Base-by-base conservation (phyloP, 2,329 filamentous ascomycete species). In the Tolypocladium paradoxum region DNA sequence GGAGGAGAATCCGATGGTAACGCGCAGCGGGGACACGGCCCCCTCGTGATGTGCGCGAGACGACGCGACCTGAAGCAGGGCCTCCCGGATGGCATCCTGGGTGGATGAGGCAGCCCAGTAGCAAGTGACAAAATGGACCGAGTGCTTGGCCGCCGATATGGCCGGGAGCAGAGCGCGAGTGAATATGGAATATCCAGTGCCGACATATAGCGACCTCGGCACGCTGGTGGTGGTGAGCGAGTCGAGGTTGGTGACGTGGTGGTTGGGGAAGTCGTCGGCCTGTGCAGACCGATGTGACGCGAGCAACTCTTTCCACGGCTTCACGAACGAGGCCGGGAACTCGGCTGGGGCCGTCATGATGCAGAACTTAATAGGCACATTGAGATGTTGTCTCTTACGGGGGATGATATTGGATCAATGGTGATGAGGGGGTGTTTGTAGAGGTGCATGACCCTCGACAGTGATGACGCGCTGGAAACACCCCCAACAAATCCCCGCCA, bases 1-100 rank as follows among this genome's bases (percentile, higher is more conserved):
- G 0, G 87, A 91, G 0, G 89, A 95, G 61, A 95, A 85, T 55
- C 88, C 87, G 51, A 95, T 81, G 18, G 80, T 79, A 6, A 93
- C 76, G n/a, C 73, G 74, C 22, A 91, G 73, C 1, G 56, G 55
- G 31, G 56, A 66, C 54, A 54, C 60, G 50, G 55, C 36, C 20
- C 60, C 58, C 29, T 59, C 51, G 16, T 50, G 29, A n/a, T 59
- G 54, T 58, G 62, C 65, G 48, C 60, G 69, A 51, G 59, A 71
- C 29, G 38, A 69, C 1, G 85, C 87, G 9, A 93, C 75, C 50
- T 72, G 72, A 16, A 74, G 67, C 1, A 93, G 74, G 0, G 82
- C 73, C 4, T 78, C 70, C 38, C 72, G 74, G 14, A 93, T 70
- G 0, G 75, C 75, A 4, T 76, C 70, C 20, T 84, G 73, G 0